Percentiles rank a stretch among this genome's conserved stretches.
Evolutionary conservation across 2,329 filamentous ascomycete genomes (phyloP).

Genomic region (Penicillium sp.): DNA sequence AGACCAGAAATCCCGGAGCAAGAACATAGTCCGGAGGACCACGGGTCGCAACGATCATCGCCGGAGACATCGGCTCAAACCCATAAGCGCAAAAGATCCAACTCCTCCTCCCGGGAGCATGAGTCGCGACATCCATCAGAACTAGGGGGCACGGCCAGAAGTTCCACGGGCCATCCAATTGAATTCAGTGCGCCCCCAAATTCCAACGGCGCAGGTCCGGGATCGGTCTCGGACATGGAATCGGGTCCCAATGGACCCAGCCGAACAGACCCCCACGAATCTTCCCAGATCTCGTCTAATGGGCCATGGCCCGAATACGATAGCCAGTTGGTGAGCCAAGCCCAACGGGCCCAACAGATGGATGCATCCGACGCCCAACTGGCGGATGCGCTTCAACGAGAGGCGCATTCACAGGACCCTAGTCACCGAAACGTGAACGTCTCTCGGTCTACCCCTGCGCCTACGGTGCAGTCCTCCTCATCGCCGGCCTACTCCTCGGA

Average conservation of each 20-base stretch:
- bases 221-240: slow-evolving; percentile 21
- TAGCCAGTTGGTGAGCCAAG: slow-evolving; percentile 45
- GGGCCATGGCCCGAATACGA: slow-evolving; percentile 41
- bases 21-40: slow-evolving; percentile 9
- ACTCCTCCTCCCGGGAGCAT: slow-evolving; percentile 53
- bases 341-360: slow-evolving; percentile 47
- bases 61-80: slow-evolving; percentile 27
- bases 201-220: slow-evolving; percentile 17
- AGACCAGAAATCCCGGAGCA: not conserved
- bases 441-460: slow-evolving; percentile 38
- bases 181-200: slow-evolving; percentile 27
- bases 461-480: slow-evolving; percentile 34
- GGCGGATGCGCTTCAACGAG: slow-evolving; percentile 53
- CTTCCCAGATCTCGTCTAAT: slow-evolving; percentile 28
- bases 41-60: slow-evolving; percentile 26
- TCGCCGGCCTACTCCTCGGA: slow-evolving; percentile 34
- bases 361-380: slow-evolving; percentile 52
- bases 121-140: slow-evolving; percentile 32
- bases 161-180: slow-evolving; percentile 40
- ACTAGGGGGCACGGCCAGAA: slow-evolving; percentile 23
- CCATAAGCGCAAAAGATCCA: slow-evolving; percentile 67
- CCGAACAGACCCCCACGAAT: slow-evolving; percentile 33
- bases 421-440: slow-evolving; percentile 28
- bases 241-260: slow-evolving; percentile 19
- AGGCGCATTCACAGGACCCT: slow-evolving; percentile 45